Conservation (phyloP, 805 yeast species). For the Naumovozyma castellii region DNA sequence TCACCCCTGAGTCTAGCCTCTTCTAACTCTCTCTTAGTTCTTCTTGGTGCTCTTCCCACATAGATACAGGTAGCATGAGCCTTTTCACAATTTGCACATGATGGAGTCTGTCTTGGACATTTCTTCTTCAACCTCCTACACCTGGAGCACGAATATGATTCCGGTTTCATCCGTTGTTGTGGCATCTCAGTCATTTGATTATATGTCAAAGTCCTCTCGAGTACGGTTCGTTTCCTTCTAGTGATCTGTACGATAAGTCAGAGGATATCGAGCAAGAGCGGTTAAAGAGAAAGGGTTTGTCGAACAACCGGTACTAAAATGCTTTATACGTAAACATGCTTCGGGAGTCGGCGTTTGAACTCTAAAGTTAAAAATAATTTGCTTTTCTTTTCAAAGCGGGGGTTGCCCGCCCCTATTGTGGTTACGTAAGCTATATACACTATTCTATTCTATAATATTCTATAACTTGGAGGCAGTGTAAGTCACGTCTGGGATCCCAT, state of each 20-base stretch:
- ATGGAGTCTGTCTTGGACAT: conserved; percentile 38
- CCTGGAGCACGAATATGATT: conserved; percentile 35
- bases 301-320: not conserved
- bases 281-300: not conserved
- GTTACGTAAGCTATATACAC: not conserved
- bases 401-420: not conserved
- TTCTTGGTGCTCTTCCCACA: conserved; percentile 36
- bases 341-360: not conserved
- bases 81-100: conserved; percentile 35
- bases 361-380: not conserved
- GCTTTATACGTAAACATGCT: not conserved
- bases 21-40: conserved; percentile 29
- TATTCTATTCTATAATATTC: not conserved
- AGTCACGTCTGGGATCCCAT: conserved; percentile 7
- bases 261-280: too few species aligned
- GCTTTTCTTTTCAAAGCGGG: too few species aligned
- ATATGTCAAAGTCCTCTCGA: not conserved
- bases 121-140: conserved; percentile 43
- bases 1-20: conserved; percentile 22
- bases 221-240: not conserved
- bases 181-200: not conserved
- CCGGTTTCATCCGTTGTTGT: conserved; percentile 4
- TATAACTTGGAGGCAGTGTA: not conserved
- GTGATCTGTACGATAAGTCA: not conserved
- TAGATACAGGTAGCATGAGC: conserved; percentile 33